phyloP scores from a whole-genome alignment of 352 stramenopile genomes.

The Pythium dissimile region DNA sequence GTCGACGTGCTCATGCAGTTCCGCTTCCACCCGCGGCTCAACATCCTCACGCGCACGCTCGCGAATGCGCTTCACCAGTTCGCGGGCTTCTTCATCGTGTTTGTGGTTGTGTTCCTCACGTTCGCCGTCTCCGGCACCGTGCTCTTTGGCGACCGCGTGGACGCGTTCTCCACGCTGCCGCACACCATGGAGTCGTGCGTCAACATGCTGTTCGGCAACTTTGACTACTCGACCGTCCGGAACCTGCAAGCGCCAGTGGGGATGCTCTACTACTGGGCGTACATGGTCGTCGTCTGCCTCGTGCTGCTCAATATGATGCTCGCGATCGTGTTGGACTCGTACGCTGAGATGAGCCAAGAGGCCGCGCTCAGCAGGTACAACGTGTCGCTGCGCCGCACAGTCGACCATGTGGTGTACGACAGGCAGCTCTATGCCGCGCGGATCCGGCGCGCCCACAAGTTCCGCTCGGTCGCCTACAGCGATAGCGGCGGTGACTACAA shows the following conservation, averaged over 20 bases:
- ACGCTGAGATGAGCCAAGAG: conserved; percentile 41
- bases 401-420: conserved; percentile 25
- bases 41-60: conserved; percentile 56
- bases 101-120: conserved; percentile 52
- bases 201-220: conserved; percentile 68
- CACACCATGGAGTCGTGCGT: conserved; percentile 49
- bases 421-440: conserved; percentile 3
- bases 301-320: conserved; percentile 75
- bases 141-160: conserved; percentile 55
- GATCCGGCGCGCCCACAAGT: not conserved
- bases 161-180: conserved; percentile 40
- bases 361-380: conserved; percentile 26
- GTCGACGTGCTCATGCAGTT: conserved; percentile 46
- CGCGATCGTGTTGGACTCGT: conserved; percentile 60
- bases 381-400: conserved; percentile 23
- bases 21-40: conserved; percentile 49
- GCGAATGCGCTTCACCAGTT: conserved; percentile 46
- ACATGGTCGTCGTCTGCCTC: conserved; percentile 63
- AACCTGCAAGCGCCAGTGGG: conserved; percentile 36
- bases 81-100: conserved; percentile 50
- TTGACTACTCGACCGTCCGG: conserved; percentile 48
- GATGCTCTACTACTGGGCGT: conserved; percentile 64
- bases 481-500: not conserved
- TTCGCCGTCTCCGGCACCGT: conserved; percentile 45
- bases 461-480: not conserved